These are phyloP conservation scores for Tilletia caries DNA, from an alignment of 1,284 basidiomycete genomes.

Conservation along the genomic window DNA sequence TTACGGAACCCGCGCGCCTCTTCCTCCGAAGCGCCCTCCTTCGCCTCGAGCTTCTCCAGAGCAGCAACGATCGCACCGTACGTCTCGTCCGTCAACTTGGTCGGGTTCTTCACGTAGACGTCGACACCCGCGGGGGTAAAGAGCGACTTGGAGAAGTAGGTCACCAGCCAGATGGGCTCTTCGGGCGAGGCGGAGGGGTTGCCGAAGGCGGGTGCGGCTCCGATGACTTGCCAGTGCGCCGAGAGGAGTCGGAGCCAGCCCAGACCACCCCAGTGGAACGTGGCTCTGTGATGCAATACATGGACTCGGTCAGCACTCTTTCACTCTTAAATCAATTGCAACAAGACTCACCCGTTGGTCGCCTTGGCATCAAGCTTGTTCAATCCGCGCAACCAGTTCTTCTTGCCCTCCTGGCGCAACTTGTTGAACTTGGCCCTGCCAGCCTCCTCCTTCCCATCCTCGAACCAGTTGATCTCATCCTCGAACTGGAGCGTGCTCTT, in stretches of 20 bases:
- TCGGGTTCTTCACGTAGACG: slow-evolving; percentile 55
- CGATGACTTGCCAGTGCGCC: slow-evolving; percentile 60
- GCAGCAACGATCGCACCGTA: slow-evolving; percentile 34
- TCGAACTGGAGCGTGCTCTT: slow-evolving; percentile 22
- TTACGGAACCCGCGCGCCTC: slow-evolving; percentile 2
- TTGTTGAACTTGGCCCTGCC: slow-evolving; percentile 46
- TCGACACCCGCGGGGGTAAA: slow-evolving; percentile 62
- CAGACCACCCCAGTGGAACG: slow-evolving; percentile 60
- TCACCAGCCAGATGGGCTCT: slow-evolving; percentile 59
- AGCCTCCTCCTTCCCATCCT: slow-evolving; percentile 56
- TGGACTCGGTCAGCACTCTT: slow-evolving; percentile 9
- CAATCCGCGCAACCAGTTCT: slow-evolving; percentile 55
- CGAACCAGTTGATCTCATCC: slow-evolving; percentile 48
- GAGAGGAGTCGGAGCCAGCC: slow-evolving; percentile 57
- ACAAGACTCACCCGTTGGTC: not conserved
- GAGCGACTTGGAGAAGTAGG: slow-evolving; percentile 60
- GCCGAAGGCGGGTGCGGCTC: slow-evolving; percentile 45
- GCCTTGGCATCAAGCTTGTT: slow-evolving; percentile 48
- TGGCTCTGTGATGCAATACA: slow-evolving; percentile 50
- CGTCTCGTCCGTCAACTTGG: slow-evolving; percentile 32
- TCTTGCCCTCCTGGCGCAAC: slow-evolving; percentile 40
- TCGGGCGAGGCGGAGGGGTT: not conserved
- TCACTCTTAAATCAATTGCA: not conserved
- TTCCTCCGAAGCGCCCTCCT: slow-evolving; percentile 22
- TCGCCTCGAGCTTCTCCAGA: slow-evolving; percentile 23